Base-by-base conservation (phyloP, 192 early-diverging fungal species). In the Umbelopsis ramanniana region DNA sequence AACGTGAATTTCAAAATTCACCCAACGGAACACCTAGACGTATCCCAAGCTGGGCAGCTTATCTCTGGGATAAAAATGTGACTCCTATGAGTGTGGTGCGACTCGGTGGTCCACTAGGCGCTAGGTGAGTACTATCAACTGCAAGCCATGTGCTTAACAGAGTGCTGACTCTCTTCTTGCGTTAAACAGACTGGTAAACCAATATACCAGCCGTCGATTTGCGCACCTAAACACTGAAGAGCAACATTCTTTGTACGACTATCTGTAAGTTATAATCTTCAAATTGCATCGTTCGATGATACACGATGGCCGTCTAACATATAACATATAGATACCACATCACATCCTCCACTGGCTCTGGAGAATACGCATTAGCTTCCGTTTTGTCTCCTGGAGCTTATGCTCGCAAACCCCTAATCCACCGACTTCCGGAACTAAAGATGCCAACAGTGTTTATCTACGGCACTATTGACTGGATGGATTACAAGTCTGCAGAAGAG, bases 41-140 rank as follows among this genome's bases (percentile, higher is more conserved):
- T 35, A 66, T 84, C 60, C 84, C 75, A 54, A 80, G 74, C 52
- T 76, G 82, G 77, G 75, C 82, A 8, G 67, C 77, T 45, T 73
- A 82, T 37, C 81, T 94, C 40, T 96, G 95, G 95, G 82, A 91
- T 46, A 84, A 86, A 73, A 92, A 93, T 71, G 84, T 90, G 19
- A 89, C 96, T 1, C 96, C 96, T 12, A 90, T 93, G 85, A 88
- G 85, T 33, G 68, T 97, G 26, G 87, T 97, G 69, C 86, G 95
- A 19, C 80, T 83, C 21, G 70, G 82, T 7, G 96, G 96, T 21
- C 96, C 96, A 2, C 87, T 93, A 70, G 93, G 95, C 11, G 85
- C 91, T 14, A 72, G 63, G 55, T 75, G 29, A 63, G 43, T 19
- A 52, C 3, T 19, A 52, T 68, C 1, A 14, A 38, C 0, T 17